These are phyloP conservation scores for Serendipita vermifera DNA, from an alignment of 768 basidiomycete species.

Conservation along the genomic window DNA sequence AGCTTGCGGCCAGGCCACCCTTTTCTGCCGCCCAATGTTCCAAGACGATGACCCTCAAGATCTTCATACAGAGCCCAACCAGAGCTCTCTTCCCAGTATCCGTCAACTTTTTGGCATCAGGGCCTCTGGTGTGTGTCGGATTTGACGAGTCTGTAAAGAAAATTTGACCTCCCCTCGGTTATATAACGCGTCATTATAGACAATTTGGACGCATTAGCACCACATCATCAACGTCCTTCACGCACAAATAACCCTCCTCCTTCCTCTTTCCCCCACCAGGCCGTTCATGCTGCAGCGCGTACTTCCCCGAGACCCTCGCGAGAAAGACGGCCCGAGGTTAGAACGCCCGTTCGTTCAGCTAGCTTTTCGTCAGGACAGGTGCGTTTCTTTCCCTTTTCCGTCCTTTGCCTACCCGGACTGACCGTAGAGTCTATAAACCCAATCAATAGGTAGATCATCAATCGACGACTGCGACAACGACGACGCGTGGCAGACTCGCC, in stretches of 20 bases:
- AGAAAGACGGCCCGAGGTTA: too few species aligned
- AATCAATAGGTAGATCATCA: too few species aligned
- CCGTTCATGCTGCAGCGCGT: not conserved
- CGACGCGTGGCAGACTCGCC: too few species aligned
- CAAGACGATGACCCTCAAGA: not conserved
- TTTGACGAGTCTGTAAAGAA: too few species aligned
- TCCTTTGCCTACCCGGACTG: not conserved
- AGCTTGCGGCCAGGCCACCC: too few species aligned
- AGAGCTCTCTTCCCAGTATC: not conserved
- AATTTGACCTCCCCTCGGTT: too few species aligned
- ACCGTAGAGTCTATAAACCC: too few species aligned
- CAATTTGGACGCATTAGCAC: not conserved
- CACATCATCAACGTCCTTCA: not conserved
- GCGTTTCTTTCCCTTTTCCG: not conserved
- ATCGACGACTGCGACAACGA: too few species aligned
- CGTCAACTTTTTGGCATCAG: not conserved
- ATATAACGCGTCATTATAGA: too few species aligned
- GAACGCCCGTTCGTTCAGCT: not conserved
- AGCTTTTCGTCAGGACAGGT: slow-evolving; percentile 5
- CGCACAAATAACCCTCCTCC: slow-evolving; percentile 1
- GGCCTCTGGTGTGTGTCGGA: not conserved
- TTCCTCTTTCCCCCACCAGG: not conserved
- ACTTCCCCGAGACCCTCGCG: not conserved
- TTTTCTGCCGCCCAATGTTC: too few species aligned
- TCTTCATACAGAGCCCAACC: too few species aligned